phyloP scores from a whole-genome alignment of 495 filamentous ascomycete genomes.

The Penicillium pulvis region DNA sequence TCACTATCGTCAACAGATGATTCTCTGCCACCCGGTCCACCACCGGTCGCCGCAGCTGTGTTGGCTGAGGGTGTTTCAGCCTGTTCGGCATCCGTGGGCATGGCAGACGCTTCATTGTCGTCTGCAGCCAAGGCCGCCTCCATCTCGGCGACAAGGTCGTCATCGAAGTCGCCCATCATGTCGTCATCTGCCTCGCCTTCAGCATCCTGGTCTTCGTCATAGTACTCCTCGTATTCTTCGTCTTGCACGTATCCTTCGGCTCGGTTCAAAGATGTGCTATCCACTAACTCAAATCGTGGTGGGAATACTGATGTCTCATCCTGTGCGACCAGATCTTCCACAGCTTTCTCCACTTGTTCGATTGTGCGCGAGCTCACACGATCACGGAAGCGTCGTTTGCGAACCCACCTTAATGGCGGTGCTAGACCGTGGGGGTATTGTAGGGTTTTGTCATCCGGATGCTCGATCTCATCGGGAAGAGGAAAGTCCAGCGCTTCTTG shows the following conservation, averaged over 20 bases:
- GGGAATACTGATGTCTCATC: slow-evolving; percentile 62
- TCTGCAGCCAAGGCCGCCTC: slow-evolving; percentile 56
- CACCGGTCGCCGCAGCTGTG: slow-evolving; percentile 37
- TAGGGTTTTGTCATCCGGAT: slow-evolving; percentile 57
- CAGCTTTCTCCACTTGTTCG: slow-evolving; percentile 81
- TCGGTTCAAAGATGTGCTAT: slow-evolving; percentile 56
- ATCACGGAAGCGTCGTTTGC: slow-evolving; percentile 79
- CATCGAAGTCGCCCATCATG: slow-evolving; percentile 60
- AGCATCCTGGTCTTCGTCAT: slow-evolving; percentile 58
- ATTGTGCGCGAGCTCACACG: slow-evolving; percentile 81
- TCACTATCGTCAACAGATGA: slow-evolving; percentile 51
- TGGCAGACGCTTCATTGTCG: slow-evolving; percentile 37
- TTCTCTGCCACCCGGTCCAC: slow-evolving; percentile 27
- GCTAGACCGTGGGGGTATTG: slow-evolving; percentile 93
- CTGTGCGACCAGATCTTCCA: slow-evolving; percentile 70
- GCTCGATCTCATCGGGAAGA: slow-evolving; percentile 66
- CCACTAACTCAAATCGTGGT: slow-evolving; percentile 64
- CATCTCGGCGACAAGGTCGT: slow-evolving; percentile 57
- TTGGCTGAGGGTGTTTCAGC: slow-evolving; percentile 37
- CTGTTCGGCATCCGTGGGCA: slow-evolving; percentile 25
- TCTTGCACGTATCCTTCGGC: slow-evolving; percentile 47
- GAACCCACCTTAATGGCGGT: slow-evolving; percentile 83
- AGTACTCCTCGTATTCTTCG: slow-evolving; percentile 52
- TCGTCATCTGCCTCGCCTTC: slow-evolving; percentile 54
- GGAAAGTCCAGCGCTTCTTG: slow-evolving; percentile 67